phyloP scores from a whole-genome alignment of 1,139 yeast species.

The Taiozyma onychis region DNA sequence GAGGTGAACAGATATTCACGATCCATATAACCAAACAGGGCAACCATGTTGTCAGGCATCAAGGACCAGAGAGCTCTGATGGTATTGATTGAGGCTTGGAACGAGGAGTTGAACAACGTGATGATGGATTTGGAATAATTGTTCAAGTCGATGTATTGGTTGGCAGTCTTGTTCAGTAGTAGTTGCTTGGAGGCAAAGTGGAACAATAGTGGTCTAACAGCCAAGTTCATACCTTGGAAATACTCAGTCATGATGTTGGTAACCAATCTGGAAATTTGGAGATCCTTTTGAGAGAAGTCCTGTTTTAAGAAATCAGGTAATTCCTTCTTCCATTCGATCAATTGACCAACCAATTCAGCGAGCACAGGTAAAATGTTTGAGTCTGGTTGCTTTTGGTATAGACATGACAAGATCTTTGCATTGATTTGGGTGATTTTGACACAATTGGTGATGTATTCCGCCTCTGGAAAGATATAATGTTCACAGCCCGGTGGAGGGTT shows the following conservation, averaged over 20 bases:
- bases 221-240: slow-evolving; percentile 78
- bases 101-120: slow-evolving; percentile 69
- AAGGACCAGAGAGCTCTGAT: slow-evolving; percentile 70
- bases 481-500: slow-evolving; percentile 53
- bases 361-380: slow-evolving; percentile 70
- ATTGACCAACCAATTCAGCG: slow-evolving; percentile 61
- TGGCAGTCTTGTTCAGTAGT: slow-evolving; percentile 43
- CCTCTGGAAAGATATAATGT: slow-evolving; percentile 72
- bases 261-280: slow-evolving; percentile 59
- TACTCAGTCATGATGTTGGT: slow-evolving; percentile 83
- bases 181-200: slow-evolving; percentile 73
- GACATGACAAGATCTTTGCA: slow-evolving; percentile 63
- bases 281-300: slow-evolving; percentile 51
- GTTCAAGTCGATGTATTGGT: slow-evolving; percentile 60
- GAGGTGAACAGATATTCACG: slow-evolving; percentile 80
- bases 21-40: slow-evolving; percentile 85
- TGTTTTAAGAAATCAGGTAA: slow-evolving; percentile 61
- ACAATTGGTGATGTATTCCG: slow-evolving; percentile 73
- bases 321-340: slow-evolving; percentile 64
- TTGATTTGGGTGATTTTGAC: slow-evolving; percentile 78
- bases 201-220: slow-evolving; percentile 73
- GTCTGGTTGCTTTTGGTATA: slow-evolving; percentile 74
- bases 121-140: slow-evolving; percentile 64
- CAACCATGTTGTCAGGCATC: slow-evolving; percentile 71
- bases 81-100: slow-evolving; percentile 79